Evolutionary conservation across 2,329 filamentous ascomycete species (phyloP), one percentile per base, ranked within the genome.

Genomic region (Lachnellula cervina): DNA sequence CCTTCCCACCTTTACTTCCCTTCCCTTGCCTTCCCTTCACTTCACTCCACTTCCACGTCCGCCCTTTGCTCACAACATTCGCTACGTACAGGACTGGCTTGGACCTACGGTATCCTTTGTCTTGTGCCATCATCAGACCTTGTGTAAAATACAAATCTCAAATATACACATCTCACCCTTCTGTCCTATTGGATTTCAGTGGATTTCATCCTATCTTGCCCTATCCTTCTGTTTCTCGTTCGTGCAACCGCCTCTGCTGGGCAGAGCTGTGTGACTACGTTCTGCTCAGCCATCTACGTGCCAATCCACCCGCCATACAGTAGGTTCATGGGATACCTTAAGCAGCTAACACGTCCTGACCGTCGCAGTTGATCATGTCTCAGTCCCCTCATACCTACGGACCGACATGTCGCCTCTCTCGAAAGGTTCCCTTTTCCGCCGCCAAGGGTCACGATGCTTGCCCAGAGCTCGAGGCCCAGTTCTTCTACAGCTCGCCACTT

Each of bases 401-500:
- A 17, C 64, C 66, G 53, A 64, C 58, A 5, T 71, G 69, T 57
- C 59, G 61, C 28, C 62, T 69, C 23, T 55, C 62, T n/a, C 61
- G 52, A 48, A 57, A 38, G 43, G 56, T 62, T 17, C 42, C 54
- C 46, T 59, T 60, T 34, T 56, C 59, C 2, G 48, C 35, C 21
- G 52, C 58, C 35, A 62, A 59, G n/a, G 68, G 46, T 67, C 69
- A 58, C 66, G 71, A 60, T 65, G 76, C 74, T 52, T 77, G 81
- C 23, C 87, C 88, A 16, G 78, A 82, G 0, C 71, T 88, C 52
- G 77, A 79, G 34, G 80, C 87, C 21, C 89, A 90, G 60, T 96
- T 90, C 74, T 96, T 96, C 73, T 96, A 96, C 71, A 81, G 84
- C 14, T 94, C 90, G 11, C 77, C 84, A 13, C 80, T 93, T 49